Percentiles rank a stretch among this genome's conserved stretches.
These are phyloP conservation scores for Wickerhamiella occidentalis DNA, from an alignment of 805 yeast species.

Conservation along the genomic window DNA sequence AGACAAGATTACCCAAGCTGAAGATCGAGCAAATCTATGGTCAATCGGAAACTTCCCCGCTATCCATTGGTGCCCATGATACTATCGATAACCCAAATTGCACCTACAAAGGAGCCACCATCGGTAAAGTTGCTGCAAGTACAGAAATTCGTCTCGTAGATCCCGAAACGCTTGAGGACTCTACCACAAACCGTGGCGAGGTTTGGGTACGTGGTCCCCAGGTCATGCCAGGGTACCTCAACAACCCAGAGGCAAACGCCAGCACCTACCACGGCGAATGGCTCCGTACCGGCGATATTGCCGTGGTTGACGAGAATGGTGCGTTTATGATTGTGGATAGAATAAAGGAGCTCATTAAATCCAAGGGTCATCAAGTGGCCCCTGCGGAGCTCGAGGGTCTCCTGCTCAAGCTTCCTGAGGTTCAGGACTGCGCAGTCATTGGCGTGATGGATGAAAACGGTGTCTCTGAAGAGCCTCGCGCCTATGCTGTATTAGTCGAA, in stretches of 20 bases:
- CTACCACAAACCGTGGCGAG: constrained; percentile 39
- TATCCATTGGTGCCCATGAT: constrained; percentile 23
- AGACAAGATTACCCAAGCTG: constrained; percentile 1
- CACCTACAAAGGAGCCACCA: constrained; percentile 35
- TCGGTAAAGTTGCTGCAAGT: constrained; percentile 32
- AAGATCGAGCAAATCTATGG: constrained; percentile 28
- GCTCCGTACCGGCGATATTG: constrained; percentile 48
- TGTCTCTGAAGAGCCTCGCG: constrained; percentile 45
- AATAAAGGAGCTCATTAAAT: constrained; percentile 53
- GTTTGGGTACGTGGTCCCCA: constrained; percentile 44
- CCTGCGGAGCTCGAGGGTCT: constrained; percentile 90
- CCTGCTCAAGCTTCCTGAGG: constrained; percentile 55
- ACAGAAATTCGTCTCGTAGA: constrained; percentile 38
- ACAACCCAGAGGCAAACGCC: constrained; percentile 37
- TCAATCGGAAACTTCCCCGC: constrained; percentile 50
- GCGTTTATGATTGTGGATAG: constrained; percentile 40
- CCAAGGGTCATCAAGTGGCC: constrained; percentile 72
- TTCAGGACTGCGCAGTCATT: constrained; percentile 78
- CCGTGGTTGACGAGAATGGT: constrained; percentile 30
- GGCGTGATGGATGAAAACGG: constrained; percentile 61
- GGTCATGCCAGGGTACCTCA: constrained; percentile 38
- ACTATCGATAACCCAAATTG: neutral
- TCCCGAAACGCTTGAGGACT: constrained; percentile 30
- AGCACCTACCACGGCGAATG: constrained; percentile 40
- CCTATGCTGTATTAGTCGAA: constrained; percentile 24